phyloP scores from a whole-genome alignment of 2,329 filamentous ascomycete genomes.

The Orbilia blumenaviensis region DNA sequence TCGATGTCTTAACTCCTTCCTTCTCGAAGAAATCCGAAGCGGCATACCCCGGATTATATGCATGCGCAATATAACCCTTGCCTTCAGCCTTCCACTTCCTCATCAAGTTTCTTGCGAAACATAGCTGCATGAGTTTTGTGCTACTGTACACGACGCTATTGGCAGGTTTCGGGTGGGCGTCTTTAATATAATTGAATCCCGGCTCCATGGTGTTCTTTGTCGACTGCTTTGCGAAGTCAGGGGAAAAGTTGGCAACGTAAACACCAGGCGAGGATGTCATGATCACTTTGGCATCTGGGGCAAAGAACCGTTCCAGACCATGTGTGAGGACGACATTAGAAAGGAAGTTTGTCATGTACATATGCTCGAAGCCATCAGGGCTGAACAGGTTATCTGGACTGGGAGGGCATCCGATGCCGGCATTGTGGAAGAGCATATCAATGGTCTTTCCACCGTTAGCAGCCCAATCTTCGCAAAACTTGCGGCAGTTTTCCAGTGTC shows the following conservation, averaged over 20 bases:
- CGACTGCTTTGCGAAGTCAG: conserved; percentile 20
- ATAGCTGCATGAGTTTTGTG: conserved; percentile 37
- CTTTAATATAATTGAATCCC: conserved; percentile 32
- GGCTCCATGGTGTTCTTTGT: conserved; percentile 16
- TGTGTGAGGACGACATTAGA: conserved; percentile 46
- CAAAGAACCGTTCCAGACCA: conserved; percentile 35
- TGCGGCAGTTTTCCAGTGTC: conserved; percentile 32
- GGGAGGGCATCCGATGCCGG: conserved; percentile 40
- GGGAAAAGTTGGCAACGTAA: conserved; percentile 16
- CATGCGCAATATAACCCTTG: conserved; percentile 28
- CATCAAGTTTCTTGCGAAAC: conserved; percentile 31
- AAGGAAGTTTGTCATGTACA: conserved; percentile 51
- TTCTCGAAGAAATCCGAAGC: conserved; percentile 44
- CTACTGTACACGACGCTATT: conserved; percentile 33
- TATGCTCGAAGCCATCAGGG: conserved; percentile 38
- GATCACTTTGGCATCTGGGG: conserved; percentile 34
- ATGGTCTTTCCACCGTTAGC: conserved; percentile 40
- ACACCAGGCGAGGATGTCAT: conserved; percentile 44
- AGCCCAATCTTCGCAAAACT: conserved; percentile 45
- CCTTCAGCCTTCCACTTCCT: conserved; percentile 38
- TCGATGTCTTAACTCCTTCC: conserved; percentile 15
- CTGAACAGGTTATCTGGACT: conserved; percentile 4
- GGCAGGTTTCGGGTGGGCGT: conserved; percentile 9
- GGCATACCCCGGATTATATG: conserved; percentile 34
- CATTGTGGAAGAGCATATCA: conserved; percentile 51